Evolutionary conservation across 371 early-diverging fungal species (phyloP), one percentile per base, ranked within the genome.

Genomic region (Zychaea mexicana): DNA sequence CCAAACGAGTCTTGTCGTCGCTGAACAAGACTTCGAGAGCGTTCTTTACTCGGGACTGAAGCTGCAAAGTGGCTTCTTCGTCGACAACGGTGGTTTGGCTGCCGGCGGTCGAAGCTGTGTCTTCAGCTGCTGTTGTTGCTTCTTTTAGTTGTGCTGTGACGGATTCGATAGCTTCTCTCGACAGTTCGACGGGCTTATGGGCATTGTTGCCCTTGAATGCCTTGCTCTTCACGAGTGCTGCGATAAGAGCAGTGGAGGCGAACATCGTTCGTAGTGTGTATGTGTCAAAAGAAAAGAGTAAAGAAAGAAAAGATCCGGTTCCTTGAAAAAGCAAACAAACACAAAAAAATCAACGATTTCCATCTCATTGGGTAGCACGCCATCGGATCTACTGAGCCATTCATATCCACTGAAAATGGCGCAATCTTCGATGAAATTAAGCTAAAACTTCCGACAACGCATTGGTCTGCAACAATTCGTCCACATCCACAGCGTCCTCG

Each of bases 71-170:
- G 21, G 63, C 52, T 26, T 78, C 78, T 70, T 81, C 76, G 39
- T 78, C 82, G 3, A 81, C 79, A 66, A 81, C 72, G 55, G 78
- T 81, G 12, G 68, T 69, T 61, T 78, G 79, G 59, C 79, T 81
- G 31, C 72, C 77, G 28, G 74, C 59, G 3, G 70, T 73, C 19
- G 79, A 78, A 17, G 64, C 62, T 63, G 75, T 69, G 58, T 78
- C 81, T 32, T 64, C 62, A 15, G 13, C n/a, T 22, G 72, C 61
- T 12, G 57, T 65, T 1, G 64, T 70, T 26, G 66, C 75, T 52
- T 61, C 65, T 36, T 74, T 76, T 22, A 67, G 32, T 52, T 67
- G 67, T 15, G 57, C 47, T 9, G 64, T 59, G 12, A 67, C 66
- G 10, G 66, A 59, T 30, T 73, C 74, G 42, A 69, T 62, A 19